Conservation (phyloP, 106 monocot genomes). For the Triglochin maritima region DNA sequence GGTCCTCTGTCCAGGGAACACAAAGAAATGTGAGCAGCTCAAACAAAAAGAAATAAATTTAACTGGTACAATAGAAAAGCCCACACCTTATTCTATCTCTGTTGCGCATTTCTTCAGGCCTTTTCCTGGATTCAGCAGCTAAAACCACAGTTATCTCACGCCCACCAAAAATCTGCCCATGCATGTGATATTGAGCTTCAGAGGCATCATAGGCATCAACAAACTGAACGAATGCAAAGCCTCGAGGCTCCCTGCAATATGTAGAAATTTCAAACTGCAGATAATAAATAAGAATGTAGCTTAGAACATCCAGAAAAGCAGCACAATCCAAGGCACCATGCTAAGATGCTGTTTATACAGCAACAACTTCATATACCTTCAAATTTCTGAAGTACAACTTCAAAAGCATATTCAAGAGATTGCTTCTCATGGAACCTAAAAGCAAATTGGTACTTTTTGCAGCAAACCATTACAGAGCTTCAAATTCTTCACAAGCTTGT, state of each 20-base stretch:
- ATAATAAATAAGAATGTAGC: not conserved
- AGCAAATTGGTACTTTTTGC: slow-evolving; percentile 18
- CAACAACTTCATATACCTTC: slow-evolving; percentile 31
- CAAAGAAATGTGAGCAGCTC: not conserved
- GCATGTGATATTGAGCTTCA: slow-evolving; percentile 91
- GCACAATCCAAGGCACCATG: slow-evolving; percentile 18
- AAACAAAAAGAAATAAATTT: not conserved
- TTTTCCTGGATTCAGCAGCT: slow-evolving; percentile 59
- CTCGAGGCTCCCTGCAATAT: slow-evolving; percentile 64
- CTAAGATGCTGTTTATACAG: slow-evolving; percentile 17
- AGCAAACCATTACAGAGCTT: slow-evolving; percentile 26
- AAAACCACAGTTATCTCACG: slow-evolving; percentile 58
- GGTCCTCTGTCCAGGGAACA: slow-evolving; percentile 18
- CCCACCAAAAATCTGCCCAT: slow-evolving; percentile 55
- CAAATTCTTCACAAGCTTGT: slow-evolving; percentile 41
- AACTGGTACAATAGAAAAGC: not conserved
- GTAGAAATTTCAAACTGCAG: not conserved
- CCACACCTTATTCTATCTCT: slow-evolving; percentile 34
- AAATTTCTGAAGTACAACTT: slow-evolving; percentile 26
- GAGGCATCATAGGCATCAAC: slow-evolving; percentile 77
- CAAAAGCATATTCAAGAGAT: slow-evolving; percentile 30
- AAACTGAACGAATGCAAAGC: slow-evolving; percentile 91
- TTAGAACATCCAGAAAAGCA: not conserved
- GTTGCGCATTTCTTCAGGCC: slow-evolving; percentile 61
- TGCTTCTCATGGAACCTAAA: slow-evolving; percentile 26